Percentiles rank a stretch among this genome's conserved stretches.
Conservation (phyloP, 768 basidiomycete genomes). For the Lactarius tabidus region DNA sequence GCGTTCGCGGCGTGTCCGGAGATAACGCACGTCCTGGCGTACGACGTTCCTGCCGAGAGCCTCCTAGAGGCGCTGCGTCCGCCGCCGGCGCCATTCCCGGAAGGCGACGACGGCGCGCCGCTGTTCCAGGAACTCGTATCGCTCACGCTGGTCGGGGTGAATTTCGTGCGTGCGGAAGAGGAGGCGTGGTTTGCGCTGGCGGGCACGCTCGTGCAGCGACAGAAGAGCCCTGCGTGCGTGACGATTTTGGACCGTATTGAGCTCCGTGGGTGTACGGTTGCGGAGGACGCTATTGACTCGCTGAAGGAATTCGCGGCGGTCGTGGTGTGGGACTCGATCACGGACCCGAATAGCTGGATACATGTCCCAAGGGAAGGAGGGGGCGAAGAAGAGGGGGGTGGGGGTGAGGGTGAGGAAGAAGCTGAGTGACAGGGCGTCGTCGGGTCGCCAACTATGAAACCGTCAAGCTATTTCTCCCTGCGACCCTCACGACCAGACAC, state of each 20-base stretch:
- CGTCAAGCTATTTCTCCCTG: too few relatives aligned
- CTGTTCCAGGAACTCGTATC: conserved; percentile 13
- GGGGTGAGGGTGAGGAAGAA: background rate
- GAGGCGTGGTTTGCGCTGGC: conserved; percentile 3
- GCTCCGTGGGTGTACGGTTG: conserved; percentile 17
- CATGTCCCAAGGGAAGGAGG: conserved; percentile 13
- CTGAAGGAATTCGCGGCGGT: conserved; percentile 18
- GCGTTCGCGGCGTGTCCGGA: conserved; percentile 6
- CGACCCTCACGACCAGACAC: background rate
- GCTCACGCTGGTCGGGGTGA: conserved; percentile 13
- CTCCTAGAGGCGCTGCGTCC: conserved; percentile 12
- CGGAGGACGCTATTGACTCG: conserved; percentile 7
- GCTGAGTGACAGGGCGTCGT: background rate
- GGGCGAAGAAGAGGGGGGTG: background rate
- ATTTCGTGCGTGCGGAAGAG: conserved; percentile 14
- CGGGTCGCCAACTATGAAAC: background rate
- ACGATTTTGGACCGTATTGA: conserved; percentile 21
- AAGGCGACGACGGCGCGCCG: background rate
- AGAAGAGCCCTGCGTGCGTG: conserved; percentile 17
- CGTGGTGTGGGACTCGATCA: conserved; percentile 21
- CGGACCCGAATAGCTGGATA: conserved; percentile 19
- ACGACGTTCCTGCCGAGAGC: conserved; percentile 11
- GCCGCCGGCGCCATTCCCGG: background rate
- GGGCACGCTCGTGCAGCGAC: conserved; percentile 3
- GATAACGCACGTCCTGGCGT: conserved; percentile 14